A percentile compares a stretch with the other conserved stretches of the same genome.
These are phyloP conservation scores for Thermoascus crustaceus DNA, from an alignment of 2,329 filamentous ascomycete genomes.

Conservation along the genomic window DNA sequence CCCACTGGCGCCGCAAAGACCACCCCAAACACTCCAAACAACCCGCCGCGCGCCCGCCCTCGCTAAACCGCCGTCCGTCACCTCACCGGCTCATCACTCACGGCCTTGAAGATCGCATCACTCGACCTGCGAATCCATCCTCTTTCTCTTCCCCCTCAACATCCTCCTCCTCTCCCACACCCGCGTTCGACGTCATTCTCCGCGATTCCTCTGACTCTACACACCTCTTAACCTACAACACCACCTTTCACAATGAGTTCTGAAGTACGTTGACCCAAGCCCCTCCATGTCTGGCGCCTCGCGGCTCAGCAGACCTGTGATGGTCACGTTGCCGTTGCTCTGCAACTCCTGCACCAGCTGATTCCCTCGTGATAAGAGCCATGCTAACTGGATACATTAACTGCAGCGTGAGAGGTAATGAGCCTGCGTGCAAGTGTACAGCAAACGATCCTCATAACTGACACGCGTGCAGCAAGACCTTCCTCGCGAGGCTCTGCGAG, in stretches of 20 bases:
- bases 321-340: constrained; percentile 14
- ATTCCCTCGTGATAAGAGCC: constrained; percentile 26
- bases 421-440: constrained; percentile 8
- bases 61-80: constrained; percentile 16
- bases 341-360: constrained; percentile 9
- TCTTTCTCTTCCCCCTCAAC: constrained; percentile 1
- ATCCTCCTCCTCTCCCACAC: constrained; percentile 7
- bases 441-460: constrained; percentile 22
- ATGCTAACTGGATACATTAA: constrained; percentile 26
- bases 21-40: constrained; percentile 14
- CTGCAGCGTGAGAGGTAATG: constrained; percentile 61
- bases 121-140: constrained; percentile 3
- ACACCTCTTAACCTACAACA: constrained; percentile 46
- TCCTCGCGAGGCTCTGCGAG: constrained; percentile 99
- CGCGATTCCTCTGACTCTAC: constrained; percentile 11
- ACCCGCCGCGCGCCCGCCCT: constrained; percentile 11
- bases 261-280: constrained; percentile 48
- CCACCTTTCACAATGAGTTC: constrained; percentile 47
- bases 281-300: constrained; percentile 26
- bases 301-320: constrained; percentile 19
- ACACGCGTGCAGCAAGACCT: constrained; percentile 75
- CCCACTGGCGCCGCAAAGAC: not conserved
- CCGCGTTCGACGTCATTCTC: constrained; percentile 8
- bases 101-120: constrained; percentile 16
- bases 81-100: constrained; percentile 19